A percentile compares a stretch with the other conserved stretches of the same genome.
Evolutionary conservation across 1,284 basidiomycete genomes (phyloP).

Genomic region (Phellopilus nigrolimitatus): DNA sequence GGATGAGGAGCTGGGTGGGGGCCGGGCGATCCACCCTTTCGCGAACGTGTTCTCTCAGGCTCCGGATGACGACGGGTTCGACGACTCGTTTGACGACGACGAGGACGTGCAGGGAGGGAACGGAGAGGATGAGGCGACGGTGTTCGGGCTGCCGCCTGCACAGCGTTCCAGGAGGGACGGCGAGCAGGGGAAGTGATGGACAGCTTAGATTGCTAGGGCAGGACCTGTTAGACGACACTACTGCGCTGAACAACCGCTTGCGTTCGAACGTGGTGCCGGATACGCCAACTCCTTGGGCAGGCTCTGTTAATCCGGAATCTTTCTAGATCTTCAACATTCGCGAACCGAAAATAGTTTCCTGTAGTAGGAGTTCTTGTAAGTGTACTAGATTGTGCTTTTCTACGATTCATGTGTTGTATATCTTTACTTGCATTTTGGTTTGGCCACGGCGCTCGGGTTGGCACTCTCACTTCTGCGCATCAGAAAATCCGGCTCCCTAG

Average conservation of each 20-base stretch:
- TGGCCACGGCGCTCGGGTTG: too few species aligned
- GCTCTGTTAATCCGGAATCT: background rate
- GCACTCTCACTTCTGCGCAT: too few species aligned
- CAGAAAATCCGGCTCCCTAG: too few species aligned
- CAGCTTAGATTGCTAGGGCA: slow-evolving; percentile 53
- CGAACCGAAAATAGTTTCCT: too few species aligned
- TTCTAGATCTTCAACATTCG: background rate
- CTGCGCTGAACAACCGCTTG: slow-evolving; percentile 28
- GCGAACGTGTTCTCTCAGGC: background rate
- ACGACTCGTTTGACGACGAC: slow-evolving; percentile 31
- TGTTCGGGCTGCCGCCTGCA: slow-evolving; percentile 60
- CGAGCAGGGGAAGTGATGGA: slow-evolving; percentile 21
- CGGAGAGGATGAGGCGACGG: slow-evolving; percentile 50
- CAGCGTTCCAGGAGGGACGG: slow-evolving; percentile 31
- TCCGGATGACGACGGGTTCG: slow-evolving; percentile 25
- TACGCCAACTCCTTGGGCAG: slow-evolving; percentile 14
- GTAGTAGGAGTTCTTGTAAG: too few species aligned
- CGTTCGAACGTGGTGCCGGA: slow-evolving; percentile 6
- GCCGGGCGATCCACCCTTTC: slow-evolving; percentile 9
- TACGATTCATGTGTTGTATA: too few species aligned
- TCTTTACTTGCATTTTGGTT: too few species aligned
- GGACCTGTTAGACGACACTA: slow-evolving; percentile 57
- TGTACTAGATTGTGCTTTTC: too few species aligned
- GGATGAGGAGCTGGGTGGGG: slow-evolving; percentile 24
- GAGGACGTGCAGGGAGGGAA: slow-evolving; percentile 28